These are phyloP conservation scores for Bauhinia variegata DNA, from an alignment of 306 rosid genomes.

Conservation along the genomic window DNA sequence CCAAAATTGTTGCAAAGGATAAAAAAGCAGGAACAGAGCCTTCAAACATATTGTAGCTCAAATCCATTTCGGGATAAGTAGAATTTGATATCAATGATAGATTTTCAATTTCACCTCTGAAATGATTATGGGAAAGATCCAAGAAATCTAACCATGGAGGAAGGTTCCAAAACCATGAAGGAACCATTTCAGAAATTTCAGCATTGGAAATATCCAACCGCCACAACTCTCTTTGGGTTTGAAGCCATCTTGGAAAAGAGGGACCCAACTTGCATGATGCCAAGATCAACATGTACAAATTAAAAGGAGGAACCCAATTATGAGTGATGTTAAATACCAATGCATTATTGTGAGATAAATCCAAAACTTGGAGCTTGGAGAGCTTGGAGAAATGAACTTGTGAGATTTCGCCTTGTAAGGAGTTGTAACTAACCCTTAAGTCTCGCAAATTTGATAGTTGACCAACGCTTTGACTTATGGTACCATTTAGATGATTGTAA, in stretches of 20 bases:
- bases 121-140: slow-evolving; percentile 34
- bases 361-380: background rate
- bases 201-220: background rate
- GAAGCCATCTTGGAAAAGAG: slow-evolving; percentile 41
- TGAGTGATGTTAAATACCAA: slow-evolving; percentile 2
- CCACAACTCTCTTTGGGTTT: slow-evolving; percentile 13
- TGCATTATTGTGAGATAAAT: slow-evolving; percentile 13
- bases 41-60: slow-evolving; percentile 31
- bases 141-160: background rate
- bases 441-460: background rate
- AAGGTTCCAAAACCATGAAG: slow-evolving; percentile 30
- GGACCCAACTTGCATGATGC: slow-evolving; percentile 34
- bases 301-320: slow-evolving; percentile 21
- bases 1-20: background rate
- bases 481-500: background rate
- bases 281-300: background rate
- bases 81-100: background rate
- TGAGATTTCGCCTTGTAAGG: background rate
- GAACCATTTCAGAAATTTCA: slow-evolving; percentile 25
- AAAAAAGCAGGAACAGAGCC: slow-evolving; percentile 34
- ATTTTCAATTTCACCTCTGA: slow-evolving; percentile 30
- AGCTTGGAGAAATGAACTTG: slow-evolving; percentile 12
- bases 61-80: background rate
- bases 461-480: background rate
- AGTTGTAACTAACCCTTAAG: slow-evolving; percentile 5